Evolutionary conservation across 768 basidiomycete genomes (phyloP).

Genomic region (Galerina marginata): DNA sequence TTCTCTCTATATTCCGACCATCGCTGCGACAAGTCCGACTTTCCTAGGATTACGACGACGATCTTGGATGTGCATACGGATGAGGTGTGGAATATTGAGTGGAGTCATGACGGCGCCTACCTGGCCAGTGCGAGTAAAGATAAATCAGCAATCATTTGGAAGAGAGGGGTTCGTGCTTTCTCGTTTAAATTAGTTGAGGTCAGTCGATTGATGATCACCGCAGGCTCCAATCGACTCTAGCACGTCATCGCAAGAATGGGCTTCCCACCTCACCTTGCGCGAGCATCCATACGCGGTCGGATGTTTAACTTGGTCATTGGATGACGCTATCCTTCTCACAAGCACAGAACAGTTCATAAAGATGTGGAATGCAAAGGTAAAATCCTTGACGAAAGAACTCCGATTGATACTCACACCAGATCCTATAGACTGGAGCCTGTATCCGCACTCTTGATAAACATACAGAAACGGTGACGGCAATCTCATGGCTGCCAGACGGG

Average conservation of each 20-base stretch:
- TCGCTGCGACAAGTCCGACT: slow-evolving; percentile 76
- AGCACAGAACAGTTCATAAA: slow-evolving; percentile 82
- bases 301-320: slow-evolving; percentile 91
- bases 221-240: slow-evolving; percentile 49
- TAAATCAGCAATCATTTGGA: slow-evolving; percentile 89
- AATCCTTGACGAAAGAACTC: slow-evolving; percentile 9
- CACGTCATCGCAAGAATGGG: slow-evolving; percentile 61
- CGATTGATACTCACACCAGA: slow-evolving; percentile 16
- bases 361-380: slow-evolving; percentile 90
- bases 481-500: slow-evolving; percentile 89
- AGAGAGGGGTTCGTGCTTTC: slow-evolving; percentile 64
- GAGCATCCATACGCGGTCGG: slow-evolving; percentile 84
- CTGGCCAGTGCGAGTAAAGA: slow-evolving; percentile 92
- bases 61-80: slow-evolving; percentile 87
- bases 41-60: slow-evolving; percentile 86
- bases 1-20: slow-evolving; percentile 88
- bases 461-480: slow-evolving; percentile 81
- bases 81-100: slow-evolving; percentile 95
- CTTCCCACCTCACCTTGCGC: slow-evolving; percentile 60
- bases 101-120: slow-evolving; percentile 88
- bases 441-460: slow-evolving; percentile 72
- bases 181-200: slow-evolving; percentile 6
- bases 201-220: slow-evolving; percentile 18
- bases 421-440: slow-evolving; percentile 72
- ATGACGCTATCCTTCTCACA: slow-evolving; percentile 84